Evolutionary conservation across 1,284 basidiomycete species (phyloP).

Genomic region (Schizophyllum commune): DNA sequence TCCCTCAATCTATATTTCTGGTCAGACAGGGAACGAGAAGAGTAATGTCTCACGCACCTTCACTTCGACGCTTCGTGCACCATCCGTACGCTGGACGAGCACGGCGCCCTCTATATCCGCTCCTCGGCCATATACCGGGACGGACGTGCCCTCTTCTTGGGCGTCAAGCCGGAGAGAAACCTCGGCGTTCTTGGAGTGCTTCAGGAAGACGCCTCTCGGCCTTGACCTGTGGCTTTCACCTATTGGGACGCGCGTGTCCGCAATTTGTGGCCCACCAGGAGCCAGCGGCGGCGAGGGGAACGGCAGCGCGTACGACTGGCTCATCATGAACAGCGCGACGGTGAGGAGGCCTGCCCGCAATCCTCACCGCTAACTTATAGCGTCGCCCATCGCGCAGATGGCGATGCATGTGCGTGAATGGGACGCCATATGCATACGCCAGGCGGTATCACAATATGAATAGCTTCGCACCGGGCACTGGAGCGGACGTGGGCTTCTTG

Average conservation of each 20-base stretch:
- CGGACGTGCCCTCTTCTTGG: constrained; percentile 38
- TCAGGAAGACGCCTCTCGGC: constrained; percentile 40
- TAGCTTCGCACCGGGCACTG: neutral
- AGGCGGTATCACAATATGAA: neutral
- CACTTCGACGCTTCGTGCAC: constrained; percentile 49
- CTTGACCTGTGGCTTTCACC: neutral
- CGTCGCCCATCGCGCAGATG: neutral
- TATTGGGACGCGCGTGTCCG: neutral
- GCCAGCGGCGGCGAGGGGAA: neutral
- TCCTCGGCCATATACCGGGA: constrained; percentile 53
- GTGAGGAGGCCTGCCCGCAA: too few relatives aligned
- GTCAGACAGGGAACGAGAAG: constrained; percentile 4
- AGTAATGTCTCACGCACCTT: constrained; percentile 35
- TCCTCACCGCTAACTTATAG: neutral
- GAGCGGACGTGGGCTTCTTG: neutral
- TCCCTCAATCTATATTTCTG: constrained; percentile 45
- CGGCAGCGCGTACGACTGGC: neutral
- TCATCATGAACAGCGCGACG: neutral
- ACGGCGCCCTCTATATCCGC: constrained; percentile 49
- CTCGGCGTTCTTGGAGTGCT: constrained; percentile 49
- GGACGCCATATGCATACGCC: neutral
- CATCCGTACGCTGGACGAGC: constrained; percentile 44
- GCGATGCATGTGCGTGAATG: neutral
- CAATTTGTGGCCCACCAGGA: neutral
- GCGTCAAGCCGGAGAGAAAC: constrained; percentile 41